Evolutionary conservation across 2,329 filamentous ascomycete species (phyloP).

Genomic region (Colletotrichum sojae): DNA sequence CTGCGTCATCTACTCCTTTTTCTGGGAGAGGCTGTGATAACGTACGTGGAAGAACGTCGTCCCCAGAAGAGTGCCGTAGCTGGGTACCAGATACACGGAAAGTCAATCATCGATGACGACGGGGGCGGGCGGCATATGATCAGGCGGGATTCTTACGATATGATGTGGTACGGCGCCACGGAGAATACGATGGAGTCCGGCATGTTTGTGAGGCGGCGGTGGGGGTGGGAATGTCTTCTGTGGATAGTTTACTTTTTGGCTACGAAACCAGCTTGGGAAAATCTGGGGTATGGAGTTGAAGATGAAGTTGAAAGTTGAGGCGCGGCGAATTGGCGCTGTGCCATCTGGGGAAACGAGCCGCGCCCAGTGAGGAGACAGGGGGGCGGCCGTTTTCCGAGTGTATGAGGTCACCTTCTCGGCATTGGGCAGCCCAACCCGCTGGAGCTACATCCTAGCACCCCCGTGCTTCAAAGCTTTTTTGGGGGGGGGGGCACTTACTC

Average conservation of each 20-base stretch:
- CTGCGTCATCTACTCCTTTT: neutral
- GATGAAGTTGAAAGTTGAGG: conserved; percentile 4
- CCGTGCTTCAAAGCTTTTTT: neutral
- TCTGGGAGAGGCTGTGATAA: no score
- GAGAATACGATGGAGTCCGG: conserved; percentile 69
- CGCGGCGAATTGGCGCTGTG: conserved; percentile 19
- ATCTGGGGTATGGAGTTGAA: neutral
- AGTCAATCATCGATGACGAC: conserved; percentile 26
- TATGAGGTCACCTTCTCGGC: conserved; percentile 38
- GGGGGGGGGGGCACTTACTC: conserved; percentile 8
- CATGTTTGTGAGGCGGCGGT: conserved; percentile 54
- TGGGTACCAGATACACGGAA: conserved; percentile 50
- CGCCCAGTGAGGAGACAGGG: conserved; percentile 32
- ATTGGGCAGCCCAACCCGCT: neutral
- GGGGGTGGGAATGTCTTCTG: no score
- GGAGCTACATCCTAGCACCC: conserved; percentile 18
- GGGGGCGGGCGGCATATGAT: conserved; percentile 19
- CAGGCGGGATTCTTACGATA: conserved; percentile 68
- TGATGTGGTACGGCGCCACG: conserved; percentile 81
- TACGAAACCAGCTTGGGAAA: neutral
- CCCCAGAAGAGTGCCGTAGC: conserved; percentile 90
- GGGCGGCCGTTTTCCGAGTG: conserved; percentile 15
- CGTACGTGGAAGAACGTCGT: conserved; percentile 86
- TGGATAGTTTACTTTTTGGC: no score
- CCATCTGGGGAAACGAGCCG: conserved; percentile 24